A percentile compares a stretch with the other conserved stretches of the same genome.
Evolutionary conservation across 164 flowering plant genomes (phyloP).

Genomic region (Magnolia changhungtana): DNA sequence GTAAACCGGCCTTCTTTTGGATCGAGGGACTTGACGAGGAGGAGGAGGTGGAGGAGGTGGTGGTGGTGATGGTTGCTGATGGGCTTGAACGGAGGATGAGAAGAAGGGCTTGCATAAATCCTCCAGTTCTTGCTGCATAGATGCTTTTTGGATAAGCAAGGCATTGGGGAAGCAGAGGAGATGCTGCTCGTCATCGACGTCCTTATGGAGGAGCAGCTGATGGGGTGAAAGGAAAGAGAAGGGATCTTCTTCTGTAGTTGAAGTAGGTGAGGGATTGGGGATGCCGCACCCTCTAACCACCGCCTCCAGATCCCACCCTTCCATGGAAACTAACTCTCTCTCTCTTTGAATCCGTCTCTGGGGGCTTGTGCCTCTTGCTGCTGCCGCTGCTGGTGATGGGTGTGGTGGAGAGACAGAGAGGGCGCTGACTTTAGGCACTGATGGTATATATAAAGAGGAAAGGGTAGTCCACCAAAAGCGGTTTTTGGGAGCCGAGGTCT

Average conservation of each 20-base stretch:
- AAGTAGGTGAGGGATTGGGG: conserved; percentile 8
- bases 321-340: conserved; percentile 12
- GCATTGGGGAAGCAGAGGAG: conserved; percentile 35
- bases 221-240: conserved; percentile 16
- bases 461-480: neutral
- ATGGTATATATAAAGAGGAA: conserved; percentile 7
- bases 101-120: conserved; percentile 68
- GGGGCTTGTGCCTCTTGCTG: neutral
- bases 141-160: conserved; percentile 22
- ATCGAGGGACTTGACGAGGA: conserved; percentile 35
- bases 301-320: conserved; percentile 93
- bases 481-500: neutral
- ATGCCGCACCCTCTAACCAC: conserved; percentile 76
- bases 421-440: conserved; percentile 78
- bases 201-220: conserved; percentile 1
- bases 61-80: conserved; percentile 20
- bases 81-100: conserved; percentile 5
- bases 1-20: conserved; percentile 64
- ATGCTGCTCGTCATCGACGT: conserved; percentile 8
- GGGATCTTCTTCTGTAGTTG: conserved; percentile 15
- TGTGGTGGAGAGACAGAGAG: conserved; percentile 5
- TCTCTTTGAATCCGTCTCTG: neutral
- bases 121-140: conserved; percentile 55
- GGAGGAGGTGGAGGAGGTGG: conserved; percentile 8
- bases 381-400: neutral